Evolutionary conservation across 1,284 basidiomycete species (phyloP).

Genomic region (Apiotrichum sp.): DNA sequence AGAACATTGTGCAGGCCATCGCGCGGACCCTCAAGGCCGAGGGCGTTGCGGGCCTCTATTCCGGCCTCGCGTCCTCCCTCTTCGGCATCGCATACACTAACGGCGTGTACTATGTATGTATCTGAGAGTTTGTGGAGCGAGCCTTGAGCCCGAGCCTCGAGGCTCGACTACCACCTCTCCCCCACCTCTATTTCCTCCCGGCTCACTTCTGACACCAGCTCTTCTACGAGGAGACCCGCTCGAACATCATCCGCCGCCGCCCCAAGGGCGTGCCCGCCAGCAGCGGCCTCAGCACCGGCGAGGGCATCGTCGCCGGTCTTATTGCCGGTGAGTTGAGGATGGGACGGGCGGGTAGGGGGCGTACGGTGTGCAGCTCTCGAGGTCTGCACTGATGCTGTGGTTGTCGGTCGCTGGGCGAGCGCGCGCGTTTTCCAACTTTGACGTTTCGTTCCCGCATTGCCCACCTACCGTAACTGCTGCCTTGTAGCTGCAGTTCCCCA

Average conservation of each 20-base stretch:
- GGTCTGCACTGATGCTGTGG: no score
- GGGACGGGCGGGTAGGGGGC: no score
- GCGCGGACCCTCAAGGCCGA: constrained; percentile 75
- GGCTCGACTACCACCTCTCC: no score
- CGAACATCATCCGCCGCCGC: constrained; percentile 50
- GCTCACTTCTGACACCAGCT: constrained; percentile 27
- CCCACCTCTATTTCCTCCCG: no score
- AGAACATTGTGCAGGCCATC: constrained; percentile 47
- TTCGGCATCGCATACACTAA: constrained; percentile 92
- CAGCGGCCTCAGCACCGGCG: constrained; percentile 69
- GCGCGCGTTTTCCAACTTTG: no score
- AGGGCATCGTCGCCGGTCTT: constrained; percentile 84
- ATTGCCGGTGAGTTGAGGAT: constrained; percentile 60
- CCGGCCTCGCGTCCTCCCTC: constrained; percentile 77
- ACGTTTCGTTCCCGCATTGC: no score
- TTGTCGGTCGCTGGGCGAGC: no score
- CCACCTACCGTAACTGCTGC: not conserved
- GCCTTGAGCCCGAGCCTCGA: not conserved
- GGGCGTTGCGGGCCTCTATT: constrained; percentile 79
- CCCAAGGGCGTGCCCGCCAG: constrained; percentile 30
- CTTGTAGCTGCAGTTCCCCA: not conserved
- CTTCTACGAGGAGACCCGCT: constrained; percentile 51
- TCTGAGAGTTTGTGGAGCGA: no score
- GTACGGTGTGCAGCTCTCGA: no score
- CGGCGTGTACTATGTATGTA: constrained; percentile 52